Percentiles rank a stretch among this genome's conserved stretches.
Conservation (phyloP, 345 rosid species). For the Limnanthes douglasii region DNA sequence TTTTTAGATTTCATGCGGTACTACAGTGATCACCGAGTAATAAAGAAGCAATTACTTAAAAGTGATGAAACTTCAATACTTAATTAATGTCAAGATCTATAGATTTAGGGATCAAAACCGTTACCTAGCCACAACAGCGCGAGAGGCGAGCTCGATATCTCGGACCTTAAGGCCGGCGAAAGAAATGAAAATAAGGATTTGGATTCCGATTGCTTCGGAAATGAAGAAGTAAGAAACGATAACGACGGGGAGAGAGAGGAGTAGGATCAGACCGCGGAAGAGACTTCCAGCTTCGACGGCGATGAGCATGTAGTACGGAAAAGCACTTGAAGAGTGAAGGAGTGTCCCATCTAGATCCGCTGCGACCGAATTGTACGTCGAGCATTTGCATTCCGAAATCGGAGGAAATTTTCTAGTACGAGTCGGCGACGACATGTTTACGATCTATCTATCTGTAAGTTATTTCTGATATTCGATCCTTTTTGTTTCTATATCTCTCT, state of each 20-base stretch:
- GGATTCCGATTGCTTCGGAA: conserved; percentile 78
- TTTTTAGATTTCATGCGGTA: no score
- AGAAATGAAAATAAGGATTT: conserved; percentile 79
- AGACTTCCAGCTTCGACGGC: conserved; percentile 89
- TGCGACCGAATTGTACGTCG: conserved; percentile 44
- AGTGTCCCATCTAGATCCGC: conserved; percentile 96
- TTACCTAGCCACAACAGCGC: conserved; percentile 83
- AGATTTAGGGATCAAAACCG: background rate
- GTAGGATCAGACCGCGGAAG: conserved; percentile 65
- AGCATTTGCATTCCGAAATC: conserved; percentile 30
- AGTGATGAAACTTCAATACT: background rate
- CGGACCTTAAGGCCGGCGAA: conserved; percentile 75
- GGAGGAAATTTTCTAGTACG: conserved; percentile 26
- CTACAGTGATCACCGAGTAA: no score
- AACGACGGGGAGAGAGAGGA: conserved; percentile 56
- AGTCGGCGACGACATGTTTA: conserved; percentile 20
- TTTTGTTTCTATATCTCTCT: background rate
- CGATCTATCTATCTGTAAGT: no score
- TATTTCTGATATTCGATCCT: background rate
- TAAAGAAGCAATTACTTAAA: no score
- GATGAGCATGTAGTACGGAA: conserved; percentile 87
- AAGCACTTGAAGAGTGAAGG: conserved; percentile 59
- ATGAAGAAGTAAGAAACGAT: conserved; percentile 54
- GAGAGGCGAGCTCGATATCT: conserved; percentile 75
- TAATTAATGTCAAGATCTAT: background rate